Evolutionary conservation across 495 filamentous ascomycete species (phyloP).

Genomic region (Massariosphaeria phaeospora): DNA sequence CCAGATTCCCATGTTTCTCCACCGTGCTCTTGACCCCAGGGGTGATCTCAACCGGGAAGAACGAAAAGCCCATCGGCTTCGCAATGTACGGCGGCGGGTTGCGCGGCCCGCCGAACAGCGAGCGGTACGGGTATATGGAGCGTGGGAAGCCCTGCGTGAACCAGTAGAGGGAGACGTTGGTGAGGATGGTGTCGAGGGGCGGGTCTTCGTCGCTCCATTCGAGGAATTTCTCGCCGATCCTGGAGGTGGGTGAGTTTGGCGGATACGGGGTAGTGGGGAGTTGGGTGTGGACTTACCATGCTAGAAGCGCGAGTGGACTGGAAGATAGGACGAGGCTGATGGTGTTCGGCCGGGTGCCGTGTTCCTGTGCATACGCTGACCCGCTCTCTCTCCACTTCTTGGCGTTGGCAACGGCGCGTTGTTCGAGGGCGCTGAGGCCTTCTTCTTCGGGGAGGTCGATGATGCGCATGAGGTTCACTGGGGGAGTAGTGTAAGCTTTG

Average conservation of each 20-base stretch:
- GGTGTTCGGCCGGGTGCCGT: conserved; percentile 57
- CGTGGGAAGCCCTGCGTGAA: conserved; percentile 52
- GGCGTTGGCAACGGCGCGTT: conserved; percentile 29
- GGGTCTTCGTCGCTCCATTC: conserved; percentile 57
- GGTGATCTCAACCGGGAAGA: conserved; percentile 53
- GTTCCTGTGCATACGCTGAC: conserved; percentile 52
- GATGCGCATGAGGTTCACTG: conserved; percentile 24
- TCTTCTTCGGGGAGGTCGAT: not conserved
- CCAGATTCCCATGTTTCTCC: conserved; percentile 47
- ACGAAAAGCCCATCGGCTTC: conserved; percentile 58
- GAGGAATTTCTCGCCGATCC: conserved; percentile 64
- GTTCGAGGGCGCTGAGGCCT: conserved; percentile 15
- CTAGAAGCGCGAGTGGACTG: conserved; percentile 58
- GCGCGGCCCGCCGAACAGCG: conserved; percentile 35
- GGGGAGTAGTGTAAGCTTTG: not conserved
- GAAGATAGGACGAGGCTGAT: conserved; percentile 55
- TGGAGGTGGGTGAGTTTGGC: conserved; percentile 19
- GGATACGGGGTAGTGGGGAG: not conserved
- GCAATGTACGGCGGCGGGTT: conserved; percentile 38
- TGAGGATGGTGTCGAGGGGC: conserved; percentile 52
- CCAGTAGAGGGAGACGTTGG: conserved; percentile 60
- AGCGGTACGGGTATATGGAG: conserved; percentile 54
- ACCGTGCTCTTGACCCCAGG: conserved; percentile 51
- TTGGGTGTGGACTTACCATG: conserved; percentile 49
- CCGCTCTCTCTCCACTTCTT: conserved; percentile 43